Conservation (phyloP, 1,139 yeast species). For the Ogataea hybrid region DNA sequence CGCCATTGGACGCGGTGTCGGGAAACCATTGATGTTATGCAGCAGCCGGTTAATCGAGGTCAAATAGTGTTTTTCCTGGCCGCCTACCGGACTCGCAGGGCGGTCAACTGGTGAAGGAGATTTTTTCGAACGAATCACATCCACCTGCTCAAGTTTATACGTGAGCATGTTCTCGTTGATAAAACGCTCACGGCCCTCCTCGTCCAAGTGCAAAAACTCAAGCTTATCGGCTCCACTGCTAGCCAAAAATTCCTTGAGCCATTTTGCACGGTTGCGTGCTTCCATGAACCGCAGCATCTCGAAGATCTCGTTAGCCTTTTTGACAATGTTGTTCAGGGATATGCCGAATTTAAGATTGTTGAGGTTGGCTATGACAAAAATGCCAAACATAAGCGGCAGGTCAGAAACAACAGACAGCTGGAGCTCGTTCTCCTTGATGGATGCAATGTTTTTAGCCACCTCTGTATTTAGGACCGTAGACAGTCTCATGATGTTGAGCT, state of each 20-base stretch:
- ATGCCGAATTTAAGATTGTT: slow-evolving; percentile 70
- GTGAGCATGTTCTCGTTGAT: slow-evolving; percentile 19
- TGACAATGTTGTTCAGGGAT: slow-evolving; percentile 48
- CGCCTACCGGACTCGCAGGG: slow-evolving; percentile 14
- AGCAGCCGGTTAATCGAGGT: slow-evolving; percentile 29
- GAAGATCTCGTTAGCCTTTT: slow-evolving; percentile 57
- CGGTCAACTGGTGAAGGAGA: slow-evolving; percentile 10
- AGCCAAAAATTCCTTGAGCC: slow-evolving; percentile 56
- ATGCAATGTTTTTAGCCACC: slow-evolving; percentile 43
- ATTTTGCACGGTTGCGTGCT: slow-evolving; percentile 50
- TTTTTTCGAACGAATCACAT: slow-evolving; percentile 1
- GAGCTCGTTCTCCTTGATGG: slow-evolving; percentile 41
- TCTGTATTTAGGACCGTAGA: slow-evolving; percentile 24
- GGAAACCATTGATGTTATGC: slow-evolving; percentile 29
- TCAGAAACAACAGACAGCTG: slow-evolving; percentile 60
- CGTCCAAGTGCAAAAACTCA: slow-evolving; percentile 36
- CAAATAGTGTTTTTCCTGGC: slow-evolving; percentile 20
- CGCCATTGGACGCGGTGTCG: slow-evolving; percentile 11
- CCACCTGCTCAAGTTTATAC: slow-evolving; percentile 15
- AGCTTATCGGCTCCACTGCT: slow-evolving; percentile 42
- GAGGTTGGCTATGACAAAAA: slow-evolving; percentile 65
- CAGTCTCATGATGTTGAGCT: slow-evolving; percentile 28
- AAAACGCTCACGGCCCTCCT: slow-evolving; percentile 23
- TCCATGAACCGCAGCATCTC: slow-evolving; percentile 62
- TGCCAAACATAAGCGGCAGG: slow-evolving; percentile 78